Percentiles rank a stretch among this genome's conserved stretches.
Conservation (phyloP, 192 early-diverging fungal genomes). For the Coemansia sp. region DNA sequence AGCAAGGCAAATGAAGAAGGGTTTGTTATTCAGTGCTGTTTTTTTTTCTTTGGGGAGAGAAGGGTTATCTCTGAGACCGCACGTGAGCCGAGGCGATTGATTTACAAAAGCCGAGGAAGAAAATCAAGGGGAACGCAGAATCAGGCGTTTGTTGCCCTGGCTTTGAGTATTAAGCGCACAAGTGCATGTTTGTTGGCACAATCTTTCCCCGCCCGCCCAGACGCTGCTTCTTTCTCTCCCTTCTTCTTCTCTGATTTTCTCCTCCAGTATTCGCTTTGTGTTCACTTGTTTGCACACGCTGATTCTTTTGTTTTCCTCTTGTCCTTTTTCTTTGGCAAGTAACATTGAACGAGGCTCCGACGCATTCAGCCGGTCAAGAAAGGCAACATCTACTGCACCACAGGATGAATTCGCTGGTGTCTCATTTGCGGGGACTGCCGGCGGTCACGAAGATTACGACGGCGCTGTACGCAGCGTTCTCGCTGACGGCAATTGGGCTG, state of each 20-base stretch:
- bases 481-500: constrained; percentile 20
- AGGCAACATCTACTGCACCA: too few relatives aligned
- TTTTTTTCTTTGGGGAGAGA: background rate
- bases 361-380: too few relatives aligned
- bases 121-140: too few relatives aligned
- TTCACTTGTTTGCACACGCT: background rate
- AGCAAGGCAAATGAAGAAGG: background rate
- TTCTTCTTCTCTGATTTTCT: background rate
- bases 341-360: too few relatives aligned
- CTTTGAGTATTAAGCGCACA: too few relatives aligned
- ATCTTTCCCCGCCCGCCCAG: too few relatives aligned
- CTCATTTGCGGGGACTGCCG: constrained; percentile 29
- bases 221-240: background rate
- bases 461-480: constrained; percentile 18
- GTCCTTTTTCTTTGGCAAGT: background rate
- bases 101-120: too few relatives aligned
- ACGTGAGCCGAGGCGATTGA: too few relatives aligned
- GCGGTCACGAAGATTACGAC: constrained; percentile 34
- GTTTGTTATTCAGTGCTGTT: background rate
- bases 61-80: too few relatives aligned
- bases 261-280: too few relatives aligned
- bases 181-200: too few relatives aligned
- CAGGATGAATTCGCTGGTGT: constrained; percentile 33
- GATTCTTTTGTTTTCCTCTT: background rate
- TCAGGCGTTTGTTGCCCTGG: too few relatives aligned